Base-by-base conservation (phyloP, 768 basidiomycete species). In the Pleurotus tuoliensis region DNA sequence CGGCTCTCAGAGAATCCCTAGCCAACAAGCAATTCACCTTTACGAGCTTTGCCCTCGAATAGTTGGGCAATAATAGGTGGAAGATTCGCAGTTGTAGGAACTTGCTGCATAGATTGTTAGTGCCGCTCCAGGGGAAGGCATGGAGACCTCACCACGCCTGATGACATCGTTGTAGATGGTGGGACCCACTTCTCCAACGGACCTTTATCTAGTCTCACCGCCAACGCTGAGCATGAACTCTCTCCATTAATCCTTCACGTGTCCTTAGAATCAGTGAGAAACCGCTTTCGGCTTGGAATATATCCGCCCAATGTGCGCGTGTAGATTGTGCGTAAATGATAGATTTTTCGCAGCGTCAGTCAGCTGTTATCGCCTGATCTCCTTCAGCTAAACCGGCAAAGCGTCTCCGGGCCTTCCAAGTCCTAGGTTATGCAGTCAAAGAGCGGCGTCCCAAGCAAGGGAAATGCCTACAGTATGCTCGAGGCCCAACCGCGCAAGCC, bases 41-140 rank as follows among this genome's bases (percentile, higher is more conserved):
- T 87, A 57, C 71, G 72, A 2, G 84, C 84, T 68, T 90, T 90
- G 12, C 83, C 87, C 60, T 84, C 82, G 49, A 88, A 80, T 22
- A 90, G 69, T 39, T 65, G 65, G 11, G 76, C 57, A 64, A 72
- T 74, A 58, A 82, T 75, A 22, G 80, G 68, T 2, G 86, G 81
- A 22, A 87, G 75, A 58, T 78, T 73, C n/a, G 76, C 37, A 24
- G 54, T 55, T 20, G 54, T 24, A 27, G 54, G 37, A 1, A 34
- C 48, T 50, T 50, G 48, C 48, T 50, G 41, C 6, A 50, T 47
- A 13, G 24, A 2, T 20, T 8, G 13, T 25, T 8, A 25, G 46
- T 20, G 15, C 13, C 3, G 3, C 22, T 16, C 24, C 6, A 25
- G 16, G 16, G 13, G 13, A 47, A 47, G 8, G 9, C 6, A 47